Evolutionary conservation across 164 flowering plant genomes (phyloP).

Genomic region (Litsea cubeba): DNA sequence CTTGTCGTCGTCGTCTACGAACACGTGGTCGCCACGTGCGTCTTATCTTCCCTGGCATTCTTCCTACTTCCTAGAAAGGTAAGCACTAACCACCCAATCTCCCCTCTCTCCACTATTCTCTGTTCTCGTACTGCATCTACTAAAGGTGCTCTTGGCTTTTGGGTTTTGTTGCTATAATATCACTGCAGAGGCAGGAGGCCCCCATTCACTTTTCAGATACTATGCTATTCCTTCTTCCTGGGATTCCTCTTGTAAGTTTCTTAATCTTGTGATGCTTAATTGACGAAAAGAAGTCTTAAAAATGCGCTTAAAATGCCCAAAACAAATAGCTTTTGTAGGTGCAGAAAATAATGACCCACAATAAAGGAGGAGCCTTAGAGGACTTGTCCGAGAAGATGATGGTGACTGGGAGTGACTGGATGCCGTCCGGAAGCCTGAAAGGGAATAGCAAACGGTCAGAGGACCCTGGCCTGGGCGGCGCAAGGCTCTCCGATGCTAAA

Average conservation of each 20-base stretch:
- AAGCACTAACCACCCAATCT: not conserved
- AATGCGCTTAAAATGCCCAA: not conserved
- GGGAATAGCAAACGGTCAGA: too few relatives aligned
- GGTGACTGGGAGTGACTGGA: too few relatives aligned
- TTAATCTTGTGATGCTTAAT: too few relatives aligned
- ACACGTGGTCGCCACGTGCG: constrained; percentile 4
- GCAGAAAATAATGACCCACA: too few relatives aligned
- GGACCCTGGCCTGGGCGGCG: too few relatives aligned
- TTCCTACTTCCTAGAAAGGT: constrained; percentile 11
- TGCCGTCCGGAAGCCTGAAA: too few relatives aligned
- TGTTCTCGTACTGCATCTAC: not conserved
- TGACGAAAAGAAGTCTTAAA: too few relatives aligned
- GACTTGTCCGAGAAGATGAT: too few relatives aligned
- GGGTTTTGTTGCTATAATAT: not conserved
- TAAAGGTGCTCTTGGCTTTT: not conserved
- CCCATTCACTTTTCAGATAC: constrained; percentile 13
- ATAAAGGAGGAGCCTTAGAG: too few relatives aligned
- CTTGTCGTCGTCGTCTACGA: constrained; percentile 9
- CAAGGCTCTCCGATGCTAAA: too few relatives aligned
- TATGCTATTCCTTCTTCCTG: constrained; percentile 16
- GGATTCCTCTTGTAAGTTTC: constrained; percentile 16
- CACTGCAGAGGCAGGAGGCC: constrained; percentile 10
- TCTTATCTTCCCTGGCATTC: constrained; percentile 3
- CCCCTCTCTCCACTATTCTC: not conserved
- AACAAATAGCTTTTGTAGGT: too few relatives aligned